These are phyloP conservation scores for Trichoderma semiorbis DNA, from an alignment of 2,329 filamentous ascomycete species.

Conservation along the genomic window DNA sequence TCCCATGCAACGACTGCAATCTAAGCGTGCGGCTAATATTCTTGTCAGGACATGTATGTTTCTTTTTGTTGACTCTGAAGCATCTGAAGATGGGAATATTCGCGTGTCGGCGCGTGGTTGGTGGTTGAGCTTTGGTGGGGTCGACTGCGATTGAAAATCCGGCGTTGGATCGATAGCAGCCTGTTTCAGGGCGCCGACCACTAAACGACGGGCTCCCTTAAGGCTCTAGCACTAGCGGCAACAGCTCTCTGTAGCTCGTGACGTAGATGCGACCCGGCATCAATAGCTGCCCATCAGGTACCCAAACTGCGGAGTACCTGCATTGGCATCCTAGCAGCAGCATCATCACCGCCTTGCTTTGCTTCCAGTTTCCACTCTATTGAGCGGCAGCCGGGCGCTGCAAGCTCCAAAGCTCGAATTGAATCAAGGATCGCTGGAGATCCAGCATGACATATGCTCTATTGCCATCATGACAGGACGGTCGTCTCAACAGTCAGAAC, in stretches of 20 bases:
- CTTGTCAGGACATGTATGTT: neutral
- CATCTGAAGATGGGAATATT: neutral
- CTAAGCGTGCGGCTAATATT: neutral
- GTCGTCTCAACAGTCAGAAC: slow-evolving; percentile 29
- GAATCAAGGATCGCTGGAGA: slow-evolving; percentile 17
- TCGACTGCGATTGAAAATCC: neutral
- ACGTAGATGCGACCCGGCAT: slow-evolving; percentile 30
- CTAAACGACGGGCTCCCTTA: neutral
- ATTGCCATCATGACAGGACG: slow-evolving; percentile 41
- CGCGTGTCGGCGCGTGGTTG: slow-evolving; percentile 17
- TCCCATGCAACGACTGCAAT: neutral
- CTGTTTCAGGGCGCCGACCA: neutral
- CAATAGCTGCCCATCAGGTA: slow-evolving; percentile 1
- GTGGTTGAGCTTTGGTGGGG: slow-evolving; percentile 14
- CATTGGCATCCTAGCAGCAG: slow-evolving; percentile 11
- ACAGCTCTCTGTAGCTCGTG: slow-evolving; percentile 25
- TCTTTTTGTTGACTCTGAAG: neutral
- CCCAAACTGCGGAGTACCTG: slow-evolving; percentile 10
- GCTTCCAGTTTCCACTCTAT: neutral
- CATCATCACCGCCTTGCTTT: neutral
- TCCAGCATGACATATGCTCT: slow-evolving; percentile 31
- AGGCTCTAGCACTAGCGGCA: neutral
- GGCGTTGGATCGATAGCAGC: neutral
- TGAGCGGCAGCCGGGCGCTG: slow-evolving; percentile 7
- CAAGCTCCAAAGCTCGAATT: slow-evolving; percentile 12